These are phyloP conservation scores for Coemansia sp. DNA, from an alignment of 192 early-diverging fungal species.

Conservation along the genomic window DNA sequence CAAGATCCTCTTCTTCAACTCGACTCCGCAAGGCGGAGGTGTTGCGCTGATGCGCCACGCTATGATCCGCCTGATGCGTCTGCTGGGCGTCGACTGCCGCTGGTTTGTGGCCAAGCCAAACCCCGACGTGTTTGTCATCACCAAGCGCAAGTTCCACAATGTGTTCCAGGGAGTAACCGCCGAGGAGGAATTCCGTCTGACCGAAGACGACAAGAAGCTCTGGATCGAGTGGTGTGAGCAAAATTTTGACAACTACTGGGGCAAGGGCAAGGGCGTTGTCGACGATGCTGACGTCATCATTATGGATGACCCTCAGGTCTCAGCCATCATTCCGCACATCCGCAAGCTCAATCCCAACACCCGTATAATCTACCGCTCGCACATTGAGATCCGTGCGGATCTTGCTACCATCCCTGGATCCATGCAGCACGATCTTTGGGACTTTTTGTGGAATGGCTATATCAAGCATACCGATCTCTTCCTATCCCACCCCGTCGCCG, in stretches of 20 bases:
- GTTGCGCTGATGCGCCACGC: conserved; percentile 90
- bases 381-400: conserved; percentile 81
- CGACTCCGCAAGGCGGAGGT: conserved; percentile 83
- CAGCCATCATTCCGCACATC: conserved; percentile 79
- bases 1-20: conserved; percentile 72
- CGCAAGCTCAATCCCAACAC: conserved; percentile 66
- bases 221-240: conserved; percentile 64
- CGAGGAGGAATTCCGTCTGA: conserved; percentile 53
- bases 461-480: conserved; percentile 75
- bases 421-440: conserved; percentile 74
- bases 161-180: conserved; percentile 81
- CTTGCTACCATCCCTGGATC: conserved; percentile 63
- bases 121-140: conserved; percentile 84
- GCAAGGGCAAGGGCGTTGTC: conserved; percentile 66
- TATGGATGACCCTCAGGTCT: conserved; percentile 84
- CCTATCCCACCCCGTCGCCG: conserved; percentile 75
- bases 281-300: conserved; percentile 75
- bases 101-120: conserved; percentile 83
- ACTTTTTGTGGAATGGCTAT: conserved; percentile 69
- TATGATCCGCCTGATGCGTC: conserved; percentile 65
- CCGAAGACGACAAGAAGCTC: conserved; percentile 62
- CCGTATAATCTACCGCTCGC: conserved; percentile 78
- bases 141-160: conserved; percentile 88
- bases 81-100: conserved; percentile 68
- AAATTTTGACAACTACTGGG: conserved; percentile 78